Base-by-base conservation (phyloP, 2,329 filamentous ascomycete genomes). In the Claviceps sp. region DNA sequence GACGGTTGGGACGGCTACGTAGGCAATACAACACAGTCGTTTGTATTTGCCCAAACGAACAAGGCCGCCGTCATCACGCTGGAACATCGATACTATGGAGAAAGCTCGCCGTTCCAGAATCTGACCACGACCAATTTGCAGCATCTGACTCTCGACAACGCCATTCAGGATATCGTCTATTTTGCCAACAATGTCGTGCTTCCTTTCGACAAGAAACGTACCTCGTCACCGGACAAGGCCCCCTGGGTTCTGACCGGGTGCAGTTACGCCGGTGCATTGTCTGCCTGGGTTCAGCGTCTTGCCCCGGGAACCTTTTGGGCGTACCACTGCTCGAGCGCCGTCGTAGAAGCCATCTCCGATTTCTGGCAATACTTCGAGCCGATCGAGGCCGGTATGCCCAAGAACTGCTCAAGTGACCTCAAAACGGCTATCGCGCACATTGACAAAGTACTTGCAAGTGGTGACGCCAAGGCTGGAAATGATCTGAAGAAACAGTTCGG, bases 11-110 rank as follows among this genome's bases (percentile, higher is more conserved):
- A 63, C 34, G 76, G 75, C 0, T 88, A 76, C 60, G 65, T 89
- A 17, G 80, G 86, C 58, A 88, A 88, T 62, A 83, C 84, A 34
- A 80, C 90, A 47, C 71, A 88, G 1, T 73, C 79, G 45, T 76
- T 76, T 39, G 74, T 84, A 55, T 73, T 91, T 20, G 78, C 80
- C 3, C 68, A 82, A 57, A 80, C 80, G 1, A 83, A 82, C 0
- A 70, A 80, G 54, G 88, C 86, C 1, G 70, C 91, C 22, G 85
- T 80, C 7, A 82, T 94, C 9, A 77, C 90, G 48, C 72, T 93
- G 3, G 87, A 93, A 68, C 87, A 93, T 62, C 79, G 88, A 47
- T 94, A 90, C 71, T 93, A 89, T 62, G 88, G 87, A 51, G 73
- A 74, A 14, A 88, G 83, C 61, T 81, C 83, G 50, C 86, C 86